Base-by-base conservation (phyloP, 2,329 filamentous ascomycete species). In the Colletotrichum lindemuthianum region DNA sequence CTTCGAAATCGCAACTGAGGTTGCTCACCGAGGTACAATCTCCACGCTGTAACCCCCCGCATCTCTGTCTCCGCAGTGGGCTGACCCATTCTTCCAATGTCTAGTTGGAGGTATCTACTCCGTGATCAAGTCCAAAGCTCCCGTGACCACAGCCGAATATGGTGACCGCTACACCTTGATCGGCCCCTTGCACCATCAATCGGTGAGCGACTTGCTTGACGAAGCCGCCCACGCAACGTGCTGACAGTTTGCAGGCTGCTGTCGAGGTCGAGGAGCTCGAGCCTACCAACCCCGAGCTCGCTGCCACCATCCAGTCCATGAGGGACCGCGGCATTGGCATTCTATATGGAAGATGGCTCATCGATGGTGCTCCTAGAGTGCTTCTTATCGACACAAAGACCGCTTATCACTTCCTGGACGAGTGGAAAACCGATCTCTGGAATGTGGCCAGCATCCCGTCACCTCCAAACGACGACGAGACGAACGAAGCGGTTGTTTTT, bases 401-500 rank as follows among this genome's bases (percentile, higher is more conserved):
- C 24, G 96, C 92, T 37, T 97, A 98, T 80, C 84, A 88, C 72
- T 97, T 91, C 80, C 80, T 98, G 75, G 88, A 98, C 73, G 96
- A 99, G 81, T 99, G 96, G 96, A 98, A 98, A 80, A 86, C 90
- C 41, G 96, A 99, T 77, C 83, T 99, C 65, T 99, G 96, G 96
- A 92, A 94, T 71, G 88, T 89, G 9, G 91, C 95, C 33, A 92
- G 93, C 69, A 98, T 99, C 72, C 96, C 96, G n/a, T 93, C 93
- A 12, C 96, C 96, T 10, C 90, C 92, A 8, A 89, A 89, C 68
- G 96, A 99, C 74, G 90, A 94, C 56, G 96, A 99, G 83, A 97
- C 96, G 59, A 98, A 97, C 75, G 96, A 98, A 79, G 91, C 96
- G 44, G 96, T 98, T 75, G 92, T 98, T 45, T 98, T 98, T 81